Conservation (phyloP, 2,329 filamentous ascomycete species). For the Aspergillus latus region DNA sequence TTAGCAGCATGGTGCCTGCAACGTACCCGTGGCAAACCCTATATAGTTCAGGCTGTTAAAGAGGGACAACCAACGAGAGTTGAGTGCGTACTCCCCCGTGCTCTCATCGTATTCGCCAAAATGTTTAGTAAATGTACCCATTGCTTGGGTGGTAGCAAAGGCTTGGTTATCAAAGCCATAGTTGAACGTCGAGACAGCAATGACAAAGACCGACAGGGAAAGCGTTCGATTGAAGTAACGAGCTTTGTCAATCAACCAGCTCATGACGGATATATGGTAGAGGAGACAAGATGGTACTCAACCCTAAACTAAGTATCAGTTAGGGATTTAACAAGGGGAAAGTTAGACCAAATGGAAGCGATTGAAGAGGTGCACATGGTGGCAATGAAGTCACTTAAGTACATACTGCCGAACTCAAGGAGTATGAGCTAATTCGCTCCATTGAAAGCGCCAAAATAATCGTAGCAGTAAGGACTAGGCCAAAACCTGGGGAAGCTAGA, state of each 20-base stretch:
- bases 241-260: neutral
- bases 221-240: slow-evolving; percentile 14
- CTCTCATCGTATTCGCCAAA: slow-evolving; percentile 33
- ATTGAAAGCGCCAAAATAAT: neutral
- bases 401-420: neutral
- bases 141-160: slow-evolving; percentile 40
- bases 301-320: too few species aligned
- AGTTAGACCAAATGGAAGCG: neutral
- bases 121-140: slow-evolving; percentile 36
- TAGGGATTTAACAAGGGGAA: too few species aligned
- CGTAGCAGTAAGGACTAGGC: neutral
- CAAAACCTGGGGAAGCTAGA: neutral
- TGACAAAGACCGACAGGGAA: slow-evolving; percentile 22
- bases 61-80: slow-evolving; percentile 36
- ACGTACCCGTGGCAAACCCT: slow-evolving; percentile 16
- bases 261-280: neutral
- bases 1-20: neutral
- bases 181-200: slow-evolving; percentile 41
- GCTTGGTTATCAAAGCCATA: slow-evolving; percentile 46
- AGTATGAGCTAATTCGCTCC: neutral
- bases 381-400: neutral
- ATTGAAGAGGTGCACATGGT: neutral
- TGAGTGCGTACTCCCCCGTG: slow-evolving; percentile 27
- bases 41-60: slow-evolving; percentile 25
- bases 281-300: too few species aligned